These are phyloP conservation scores for Diddensiella caesifluorescens DNA, from an alignment of 805 yeast species.

Conservation along the genomic window DNA sequence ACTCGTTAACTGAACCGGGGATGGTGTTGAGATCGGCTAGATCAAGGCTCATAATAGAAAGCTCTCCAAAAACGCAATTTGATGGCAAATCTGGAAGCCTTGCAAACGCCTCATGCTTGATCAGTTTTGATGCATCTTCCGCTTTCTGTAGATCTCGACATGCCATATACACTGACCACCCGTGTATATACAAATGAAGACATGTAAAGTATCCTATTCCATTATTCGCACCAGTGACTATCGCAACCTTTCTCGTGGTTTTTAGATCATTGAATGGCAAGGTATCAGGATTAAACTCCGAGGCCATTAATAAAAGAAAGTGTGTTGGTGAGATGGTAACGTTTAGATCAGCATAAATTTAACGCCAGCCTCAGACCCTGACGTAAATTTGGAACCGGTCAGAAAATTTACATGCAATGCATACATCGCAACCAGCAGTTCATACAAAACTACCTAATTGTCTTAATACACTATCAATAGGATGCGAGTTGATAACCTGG, in stretches of 20 bases:
- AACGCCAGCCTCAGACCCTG: no score
- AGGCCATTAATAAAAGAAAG: no score
- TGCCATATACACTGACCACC: conserved; percentile 67
- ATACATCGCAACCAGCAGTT: no score
- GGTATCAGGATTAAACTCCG: conserved; percentile 38
- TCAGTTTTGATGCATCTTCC: conserved; percentile 49
- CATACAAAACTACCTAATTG: no score
- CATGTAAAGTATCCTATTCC: conserved; percentile 79
- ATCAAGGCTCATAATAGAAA: conserved; percentile 14
- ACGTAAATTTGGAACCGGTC: no score
- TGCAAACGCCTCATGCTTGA: conserved; percentile 48
- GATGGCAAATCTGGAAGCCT: conserved; percentile 18
- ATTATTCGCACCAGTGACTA: conserved; percentile 76
- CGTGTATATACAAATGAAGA: conserved; percentile 71
- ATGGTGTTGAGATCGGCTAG: conserved; percentile 15
- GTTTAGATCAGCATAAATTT: no score
- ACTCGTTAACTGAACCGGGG: conserved; percentile 9
- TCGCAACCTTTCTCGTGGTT: conserved; percentile 53
- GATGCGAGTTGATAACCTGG: no score
- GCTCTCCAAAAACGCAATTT: conserved; percentile 12
- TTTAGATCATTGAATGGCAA: conserved; percentile 60
- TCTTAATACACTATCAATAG: no score
- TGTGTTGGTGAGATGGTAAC: no score
- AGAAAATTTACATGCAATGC: no score
- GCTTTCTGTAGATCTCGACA: conserved; percentile 60